Conservation (phyloP, 108 stramenopile species). For the Skeletonema costatum region DNA sequence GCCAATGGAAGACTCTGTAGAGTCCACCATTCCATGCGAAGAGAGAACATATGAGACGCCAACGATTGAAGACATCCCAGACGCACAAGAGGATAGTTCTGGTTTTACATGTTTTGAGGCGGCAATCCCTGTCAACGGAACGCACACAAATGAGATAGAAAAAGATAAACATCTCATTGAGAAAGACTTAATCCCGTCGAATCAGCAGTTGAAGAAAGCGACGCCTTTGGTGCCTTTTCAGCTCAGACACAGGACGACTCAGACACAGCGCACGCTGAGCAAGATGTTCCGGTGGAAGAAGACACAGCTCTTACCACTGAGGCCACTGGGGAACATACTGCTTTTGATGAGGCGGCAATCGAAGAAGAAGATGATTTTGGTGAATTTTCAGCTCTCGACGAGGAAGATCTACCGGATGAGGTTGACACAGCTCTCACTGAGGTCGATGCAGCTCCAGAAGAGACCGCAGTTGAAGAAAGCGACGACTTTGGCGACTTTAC, state of each 20-base stretch:
- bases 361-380: not conserved
- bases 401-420: not conserved
- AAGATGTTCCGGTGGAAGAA: not conserved
- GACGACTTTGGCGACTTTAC: conserved; percentile 8
- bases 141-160: no score
- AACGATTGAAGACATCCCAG: no score
- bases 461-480: not conserved
- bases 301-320: not conserved
- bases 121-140: no score
- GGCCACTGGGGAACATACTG: not conserved
- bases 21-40: no score
- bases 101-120: no score
- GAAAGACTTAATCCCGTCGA: no score
- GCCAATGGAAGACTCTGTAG: no score
- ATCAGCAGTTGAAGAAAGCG: not conserved
- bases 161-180: no score
- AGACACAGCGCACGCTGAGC: not conserved
- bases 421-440: not conserved
- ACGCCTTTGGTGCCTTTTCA: not conserved
- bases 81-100: no score
- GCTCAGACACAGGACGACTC: not conserved
- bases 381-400: not conserved
- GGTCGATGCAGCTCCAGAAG: not conserved
- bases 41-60: no score
- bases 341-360: not conserved